Evolutionary conservation across 1,284 basidiomycete genomes (phyloP).

Genomic region (Tetrapyrgos nigripes): DNA sequence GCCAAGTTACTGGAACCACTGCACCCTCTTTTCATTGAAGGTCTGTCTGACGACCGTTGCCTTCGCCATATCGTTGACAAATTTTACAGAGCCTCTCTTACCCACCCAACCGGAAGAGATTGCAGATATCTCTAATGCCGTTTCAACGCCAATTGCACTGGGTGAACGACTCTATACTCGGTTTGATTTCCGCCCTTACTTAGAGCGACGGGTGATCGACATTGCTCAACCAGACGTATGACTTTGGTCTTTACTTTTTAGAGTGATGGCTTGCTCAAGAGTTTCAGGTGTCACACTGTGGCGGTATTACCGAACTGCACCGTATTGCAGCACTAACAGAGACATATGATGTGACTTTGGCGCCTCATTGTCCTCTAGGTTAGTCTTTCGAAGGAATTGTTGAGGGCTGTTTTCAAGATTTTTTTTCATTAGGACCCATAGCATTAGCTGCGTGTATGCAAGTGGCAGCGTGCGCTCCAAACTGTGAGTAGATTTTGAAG

Average conservation of each 20-base stretch:
- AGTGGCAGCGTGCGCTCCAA: slow-evolving; percentile 58
- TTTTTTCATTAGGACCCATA: slow-evolving; percentile 72
- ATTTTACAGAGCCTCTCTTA: slow-evolving; percentile 61
- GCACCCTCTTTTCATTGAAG: slow-evolving; percentile 77
- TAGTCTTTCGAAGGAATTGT: neutral
- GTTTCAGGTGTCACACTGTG: slow-evolving; percentile 63
- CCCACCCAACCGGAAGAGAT: slow-evolving; percentile 74
- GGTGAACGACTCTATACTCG: slow-evolving; percentile 78
- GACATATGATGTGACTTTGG: slow-evolving; percentile 68
- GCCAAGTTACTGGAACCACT: slow-evolving; percentile 70
- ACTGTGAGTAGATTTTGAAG: slow-evolving; percentile 47
- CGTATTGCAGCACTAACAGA: slow-evolving; percentile 76
- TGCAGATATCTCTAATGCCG: slow-evolving; percentile 64
- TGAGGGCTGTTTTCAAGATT: too few relatives aligned
- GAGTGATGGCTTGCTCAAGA: neutral
- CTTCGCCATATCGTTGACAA: neutral
- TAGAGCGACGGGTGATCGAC: slow-evolving; percentile 73
- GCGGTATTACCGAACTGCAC: slow-evolving; percentile 77
- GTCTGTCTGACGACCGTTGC: slow-evolving; percentile 26
- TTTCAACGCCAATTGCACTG: slow-evolving; percentile 74
- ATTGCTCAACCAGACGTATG: slow-evolving; percentile 78
- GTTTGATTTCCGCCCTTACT: slow-evolving; percentile 74
- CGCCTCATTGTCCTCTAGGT: slow-evolving; percentile 63
- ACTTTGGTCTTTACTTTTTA: neutral
- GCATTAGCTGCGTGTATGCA: slow-evolving; percentile 77